A percentile compares a stretch with the other conserved stretches of the same genome.
phyloP scores from a whole-genome alignment of 2,329 filamentous ascomycete genomes.

The Pseudogymnoascus sp. region DNA sequence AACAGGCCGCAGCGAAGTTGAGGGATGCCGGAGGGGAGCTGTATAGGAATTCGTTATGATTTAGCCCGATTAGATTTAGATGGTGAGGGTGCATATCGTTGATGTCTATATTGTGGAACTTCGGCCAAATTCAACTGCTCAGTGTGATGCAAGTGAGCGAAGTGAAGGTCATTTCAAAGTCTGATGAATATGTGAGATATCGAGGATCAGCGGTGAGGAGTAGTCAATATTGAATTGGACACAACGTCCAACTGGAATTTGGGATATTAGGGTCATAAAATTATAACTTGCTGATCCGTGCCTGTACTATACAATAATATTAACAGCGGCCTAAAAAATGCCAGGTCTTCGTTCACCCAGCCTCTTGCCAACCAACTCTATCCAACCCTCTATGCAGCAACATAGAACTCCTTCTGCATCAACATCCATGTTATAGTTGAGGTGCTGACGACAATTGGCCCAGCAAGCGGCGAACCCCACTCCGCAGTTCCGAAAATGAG shows the following conservation, averaged over 20 bases:
- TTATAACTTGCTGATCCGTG: background rate
- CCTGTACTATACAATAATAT: background rate
- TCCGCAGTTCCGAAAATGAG: conserved; percentile 69
- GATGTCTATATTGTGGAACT: background rate
- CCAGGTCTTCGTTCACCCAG: background rate
- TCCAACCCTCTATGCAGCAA: conserved; percentile 35
- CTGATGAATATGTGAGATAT: background rate
- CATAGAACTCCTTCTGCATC: conserved; percentile 63
- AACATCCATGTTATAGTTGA: conserved; percentile 53
- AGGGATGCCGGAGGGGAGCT: conserved; percentile 71
- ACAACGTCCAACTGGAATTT: background rate
- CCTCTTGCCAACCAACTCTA: background rate
- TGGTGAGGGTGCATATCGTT: background rate
- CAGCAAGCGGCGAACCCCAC: conserved; percentile 49
- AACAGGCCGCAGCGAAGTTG: conserved; percentile 79
- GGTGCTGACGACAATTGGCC: conserved; percentile 47
- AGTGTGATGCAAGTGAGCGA: background rate
- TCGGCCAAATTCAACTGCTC: background rate
- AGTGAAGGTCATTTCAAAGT: background rate
- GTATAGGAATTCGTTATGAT: conserved; percentile 57
- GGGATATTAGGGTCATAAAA: background rate
- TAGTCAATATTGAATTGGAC: background rate
- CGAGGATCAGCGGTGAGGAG: background rate
- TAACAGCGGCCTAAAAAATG: background rate
- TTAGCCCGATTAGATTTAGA: background rate